phyloP scores from a whole-genome alignment of 2,329 filamentous ascomycete genomes.

The Scopulariopsis brevicaulis region DNA sequence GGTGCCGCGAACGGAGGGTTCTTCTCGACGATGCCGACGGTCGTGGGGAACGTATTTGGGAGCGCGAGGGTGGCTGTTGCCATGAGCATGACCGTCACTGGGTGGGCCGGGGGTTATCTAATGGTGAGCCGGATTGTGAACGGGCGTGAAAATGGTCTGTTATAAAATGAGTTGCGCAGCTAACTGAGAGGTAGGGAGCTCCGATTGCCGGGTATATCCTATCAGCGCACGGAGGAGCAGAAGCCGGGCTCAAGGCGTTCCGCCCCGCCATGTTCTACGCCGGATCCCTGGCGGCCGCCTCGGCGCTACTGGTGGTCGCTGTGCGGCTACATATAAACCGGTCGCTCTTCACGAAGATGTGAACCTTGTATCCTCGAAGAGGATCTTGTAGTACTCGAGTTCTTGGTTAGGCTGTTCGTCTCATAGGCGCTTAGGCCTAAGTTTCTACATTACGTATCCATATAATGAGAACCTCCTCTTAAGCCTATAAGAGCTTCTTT shows the following conservation, averaged over 20 bases:
- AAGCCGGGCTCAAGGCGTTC: constrained; percentile 37
- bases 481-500: constrained; percentile 1
- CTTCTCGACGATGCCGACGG: constrained; percentile 53
- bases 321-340: constrained; percentile 30
- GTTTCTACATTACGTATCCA: no score
- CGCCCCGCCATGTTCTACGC: constrained; percentile 52
- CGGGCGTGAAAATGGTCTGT: constrained; percentile 7
- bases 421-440: no score
- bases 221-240: constrained; percentile 38
- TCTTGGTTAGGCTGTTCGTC: no score
- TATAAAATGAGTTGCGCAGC: background rate
- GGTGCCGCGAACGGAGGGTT: constrained; percentile 51
- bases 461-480: background rate
- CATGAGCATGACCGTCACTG: constrained; percentile 50
- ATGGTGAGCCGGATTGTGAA: constrained; percentile 24
- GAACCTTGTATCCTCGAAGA: background rate
- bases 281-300: constrained; percentile 35
- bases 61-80: constrained; percentile 40
- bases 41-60: constrained; percentile 48
- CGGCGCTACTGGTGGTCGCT: constrained; percentile 27
- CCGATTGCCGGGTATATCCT: constrained; percentile 51
- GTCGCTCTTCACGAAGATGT: constrained; percentile 23
- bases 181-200: constrained; percentile 21
- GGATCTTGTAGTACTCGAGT: background rate
- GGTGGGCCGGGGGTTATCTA: constrained; percentile 50